phyloP scores from a whole-genome alignment of 768 basidiomycete species.

The Coprinopsis marcescibilis region DNA sequence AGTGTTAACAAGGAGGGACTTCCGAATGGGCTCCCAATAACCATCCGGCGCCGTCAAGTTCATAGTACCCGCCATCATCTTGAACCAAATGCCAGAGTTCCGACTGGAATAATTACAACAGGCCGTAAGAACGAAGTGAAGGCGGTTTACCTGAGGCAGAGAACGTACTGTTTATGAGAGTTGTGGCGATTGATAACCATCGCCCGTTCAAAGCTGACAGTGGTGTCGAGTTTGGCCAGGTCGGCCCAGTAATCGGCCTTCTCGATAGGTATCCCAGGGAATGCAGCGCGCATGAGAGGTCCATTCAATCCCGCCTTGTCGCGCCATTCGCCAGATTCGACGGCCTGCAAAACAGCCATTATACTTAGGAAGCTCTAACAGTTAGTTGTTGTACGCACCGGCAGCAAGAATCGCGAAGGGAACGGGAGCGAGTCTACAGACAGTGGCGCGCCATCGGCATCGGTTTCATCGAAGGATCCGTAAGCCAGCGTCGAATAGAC shows the following conservation, averaged over 20 bases:
- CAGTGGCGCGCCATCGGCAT: conserved; percentile 3
- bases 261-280: conserved; percentile 58
- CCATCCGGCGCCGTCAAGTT: conserved; percentile 14
- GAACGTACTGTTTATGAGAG: conserved; percentile 41
- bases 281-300: conserved; percentile 59
- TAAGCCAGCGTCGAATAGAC: conserved; percentile 27
- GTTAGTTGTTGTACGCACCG: conserved; percentile 5
- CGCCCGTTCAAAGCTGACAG: conserved; percentile 56
- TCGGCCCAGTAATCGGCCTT: conserved; percentile 58
- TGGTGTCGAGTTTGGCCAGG: conserved; percentile 35
- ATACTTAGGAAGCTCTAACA: too few species aligned
- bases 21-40: conserved; percentile 33
- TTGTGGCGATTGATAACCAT: conserved; percentile 60
- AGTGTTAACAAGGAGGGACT: conserved; percentile 21
- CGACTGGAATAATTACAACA: conserved; percentile 20
- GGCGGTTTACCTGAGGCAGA: too few species aligned
- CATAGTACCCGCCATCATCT: conserved; percentile 32
- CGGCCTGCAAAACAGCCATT: too few species aligned
- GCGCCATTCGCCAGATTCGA: conserved; percentile 40
- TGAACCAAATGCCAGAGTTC: too few species aligned
- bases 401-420: conserved; percentile 34
- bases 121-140: background rate
- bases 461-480: conserved; percentile 10
- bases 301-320: conserved; percentile 57
- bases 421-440: too few species aligned